A percentile compares a stretch with the other conserved stretches of the same genome.
phyloP scores from a whole-genome alignment of 257 asterid species.

The Solanum pinnatisectum region DNA sequence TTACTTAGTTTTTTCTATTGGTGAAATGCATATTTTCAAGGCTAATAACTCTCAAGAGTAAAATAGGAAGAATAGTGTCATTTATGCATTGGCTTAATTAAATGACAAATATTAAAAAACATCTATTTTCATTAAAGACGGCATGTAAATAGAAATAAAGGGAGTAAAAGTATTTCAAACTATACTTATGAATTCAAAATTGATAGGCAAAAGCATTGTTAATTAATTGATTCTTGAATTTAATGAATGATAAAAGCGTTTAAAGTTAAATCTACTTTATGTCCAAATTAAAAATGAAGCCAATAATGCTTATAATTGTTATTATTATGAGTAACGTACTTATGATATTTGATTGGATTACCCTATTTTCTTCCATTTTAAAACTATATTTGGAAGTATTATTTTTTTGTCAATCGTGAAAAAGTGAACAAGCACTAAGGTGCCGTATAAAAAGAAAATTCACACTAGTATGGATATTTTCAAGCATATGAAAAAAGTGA shows the following conservation, averaged over 20 bases:
- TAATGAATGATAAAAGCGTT: not conserved
- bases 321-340: no score
- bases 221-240: not conserved
- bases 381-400: not conserved
- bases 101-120: no score
- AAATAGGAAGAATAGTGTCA: no score
- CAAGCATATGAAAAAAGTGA: not conserved
- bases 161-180: not conserved
- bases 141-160: no score
- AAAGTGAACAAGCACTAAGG: no score
- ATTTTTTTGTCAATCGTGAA: not conserved
- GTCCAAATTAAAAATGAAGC: not conserved
- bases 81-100: no score
- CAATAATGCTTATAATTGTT: not conserved
- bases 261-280: not conserved
- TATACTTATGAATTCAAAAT: not conserved
- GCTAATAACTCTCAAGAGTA: no score
- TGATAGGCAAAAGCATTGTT: not conserved
- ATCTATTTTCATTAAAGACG: no score
- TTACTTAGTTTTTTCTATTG: no score
- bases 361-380: not conserved
- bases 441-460: no score
- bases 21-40: no score
- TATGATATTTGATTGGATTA: no score
- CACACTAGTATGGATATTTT: not conserved